Percentiles rank a stretch among this genome's conserved stretches.
Evolutionary conservation across 371 early-diverging fungal species (phyloP).

Genomic region (Nematocida homosporus): DNA sequence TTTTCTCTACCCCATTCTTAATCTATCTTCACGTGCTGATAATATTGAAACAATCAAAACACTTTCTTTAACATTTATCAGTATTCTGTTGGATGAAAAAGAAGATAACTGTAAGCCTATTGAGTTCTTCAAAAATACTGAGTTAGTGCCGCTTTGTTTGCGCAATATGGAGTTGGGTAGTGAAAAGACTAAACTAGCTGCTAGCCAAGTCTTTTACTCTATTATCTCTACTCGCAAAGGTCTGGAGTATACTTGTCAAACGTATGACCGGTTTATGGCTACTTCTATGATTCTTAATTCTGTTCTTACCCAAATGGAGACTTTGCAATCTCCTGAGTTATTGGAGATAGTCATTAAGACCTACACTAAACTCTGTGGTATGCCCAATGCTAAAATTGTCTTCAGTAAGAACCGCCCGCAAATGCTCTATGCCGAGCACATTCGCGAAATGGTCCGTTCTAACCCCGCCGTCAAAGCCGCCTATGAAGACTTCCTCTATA

Average conservation of each 20-base stretch:
- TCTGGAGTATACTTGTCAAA: constrained; percentile 88
- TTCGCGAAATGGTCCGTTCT: constrained; percentile 49
- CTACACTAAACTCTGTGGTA: constrained; percentile 75
- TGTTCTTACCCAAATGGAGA: constrained; percentile 82
- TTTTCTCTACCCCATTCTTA: constrained; percentile 89
- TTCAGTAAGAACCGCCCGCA: constrained; percentile 56
- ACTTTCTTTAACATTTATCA: constrained; percentile 15
- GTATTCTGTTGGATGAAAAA: constrained; percentile 31
- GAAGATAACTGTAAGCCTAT: constrained; percentile 10
- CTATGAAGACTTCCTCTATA: constrained; percentile 43
- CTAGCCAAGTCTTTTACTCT: constrained; percentile 90
- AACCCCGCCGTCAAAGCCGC: constrained; percentile 46
- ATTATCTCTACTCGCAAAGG: constrained; percentile 87
- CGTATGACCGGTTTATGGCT: constrained; percentile 87
- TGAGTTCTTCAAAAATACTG: constrained; percentile 81
- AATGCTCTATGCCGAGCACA: constrained; percentile 51
- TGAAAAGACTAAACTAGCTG: constrained; percentile 88
- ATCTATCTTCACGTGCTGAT: constrained; percentile 71
- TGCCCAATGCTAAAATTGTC: constrained; percentile 61
- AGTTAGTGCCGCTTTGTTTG: constrained; percentile 90
- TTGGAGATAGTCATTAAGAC: constrained; percentile 87
- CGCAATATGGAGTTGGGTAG: constrained; percentile 92
- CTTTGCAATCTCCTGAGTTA: constrained; percentile 76
- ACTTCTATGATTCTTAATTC: constrained; percentile 85
- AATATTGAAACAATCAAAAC: constrained; percentile 32